phyloP scores from a whole-genome alignment of 2,329 filamentous ascomycete genomes.

The Alternaria gansuensis region DNA sequence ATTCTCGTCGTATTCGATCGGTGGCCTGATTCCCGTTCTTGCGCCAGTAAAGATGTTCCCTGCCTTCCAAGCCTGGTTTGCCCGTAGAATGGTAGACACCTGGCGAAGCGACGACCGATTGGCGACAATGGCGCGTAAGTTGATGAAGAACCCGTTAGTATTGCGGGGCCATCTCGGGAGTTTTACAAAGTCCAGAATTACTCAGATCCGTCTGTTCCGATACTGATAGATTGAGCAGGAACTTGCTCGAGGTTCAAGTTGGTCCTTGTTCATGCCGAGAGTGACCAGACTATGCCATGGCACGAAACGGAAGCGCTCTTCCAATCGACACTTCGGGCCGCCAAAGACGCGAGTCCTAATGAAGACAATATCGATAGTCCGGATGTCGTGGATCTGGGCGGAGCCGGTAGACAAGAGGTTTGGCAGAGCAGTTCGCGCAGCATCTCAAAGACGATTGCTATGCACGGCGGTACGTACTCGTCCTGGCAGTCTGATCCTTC shows the following conservation, averaged over 20 bases:
- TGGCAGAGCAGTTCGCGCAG: slow-evolving; percentile 38
- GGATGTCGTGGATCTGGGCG: slow-evolving; percentile 43
- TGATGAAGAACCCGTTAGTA: not conserved
- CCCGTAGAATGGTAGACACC: slow-evolving; percentile 73
- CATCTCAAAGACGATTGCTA: slow-evolving; percentile 49
- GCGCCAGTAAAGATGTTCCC: slow-evolving; percentile 75
- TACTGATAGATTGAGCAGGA: slow-evolving; percentile 19
- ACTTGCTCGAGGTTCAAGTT: slow-evolving; percentile 36
- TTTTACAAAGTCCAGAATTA: not conserved
- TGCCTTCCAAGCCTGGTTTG: slow-evolving; percentile 69
- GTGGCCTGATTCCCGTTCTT: slow-evolving; percentile 77
- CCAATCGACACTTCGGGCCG: slow-evolving; percentile 39
- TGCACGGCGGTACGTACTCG: slow-evolving; percentile 48
- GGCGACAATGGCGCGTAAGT: slow-evolving; percentile 60
- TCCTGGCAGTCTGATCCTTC: slow-evolving; percentile 4
- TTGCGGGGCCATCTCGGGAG: slow-evolving; percentile 1
- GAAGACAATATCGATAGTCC: slow-evolving; percentile 28
- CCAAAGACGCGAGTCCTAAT: slow-evolving; percentile 24
- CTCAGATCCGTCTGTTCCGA: slow-evolving; percentile 5
- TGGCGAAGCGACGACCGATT: slow-evolving; percentile 80
- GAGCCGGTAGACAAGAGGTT: slow-evolving; percentile 46
- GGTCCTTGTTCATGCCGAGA: slow-evolving; percentile 47
- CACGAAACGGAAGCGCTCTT: slow-evolving; percentile 48
- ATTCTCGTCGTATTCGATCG: slow-evolving; percentile 79
- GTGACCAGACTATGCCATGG: slow-evolving; percentile 50